Evolutionary conservation across 2,329 filamentous ascomycete genomes (phyloP).

Genomic region (Coleophoma cylindrospora): DNA sequence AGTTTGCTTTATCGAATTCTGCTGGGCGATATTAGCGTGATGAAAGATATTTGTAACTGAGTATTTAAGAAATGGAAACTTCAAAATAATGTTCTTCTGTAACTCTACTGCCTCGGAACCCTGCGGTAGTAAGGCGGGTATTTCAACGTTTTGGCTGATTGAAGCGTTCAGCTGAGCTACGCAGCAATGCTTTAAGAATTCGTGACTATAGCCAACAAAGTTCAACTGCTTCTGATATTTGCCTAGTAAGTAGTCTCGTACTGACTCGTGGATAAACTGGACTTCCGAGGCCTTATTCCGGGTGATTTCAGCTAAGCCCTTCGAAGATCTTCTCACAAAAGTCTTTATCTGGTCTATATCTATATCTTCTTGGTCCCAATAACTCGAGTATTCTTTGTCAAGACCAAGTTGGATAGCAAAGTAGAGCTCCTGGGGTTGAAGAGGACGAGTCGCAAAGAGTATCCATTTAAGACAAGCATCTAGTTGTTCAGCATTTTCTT

Average conservation of each 20-base stretch:
- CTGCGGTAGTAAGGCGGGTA: constrained; percentile 7
- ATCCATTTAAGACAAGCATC: constrained; percentile 47
- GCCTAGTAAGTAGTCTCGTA: constrained; percentile 35
- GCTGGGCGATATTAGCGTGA: constrained; percentile 34
- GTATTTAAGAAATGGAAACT: constrained; percentile 42
- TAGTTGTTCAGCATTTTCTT: constrained; percentile 32
- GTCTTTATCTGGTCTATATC: constrained; percentile 25
- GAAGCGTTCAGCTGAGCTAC: constrained; percentile 14
- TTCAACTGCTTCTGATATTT: constrained; percentile 20
- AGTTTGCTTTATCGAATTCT: constrained; percentile 24
- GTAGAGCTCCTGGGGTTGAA: constrained; percentile 18
- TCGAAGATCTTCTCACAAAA: constrained; percentile 33
- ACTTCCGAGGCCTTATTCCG: constrained; percentile 23
- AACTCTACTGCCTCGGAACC: constrained; percentile 12
- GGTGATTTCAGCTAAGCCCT: constrained; percentile 35
- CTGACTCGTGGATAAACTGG: constrained; percentile 35
- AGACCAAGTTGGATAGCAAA: constrained; percentile 13
- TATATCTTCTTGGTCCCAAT: constrained; percentile 18
- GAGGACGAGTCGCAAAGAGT: constrained; percentile 35
- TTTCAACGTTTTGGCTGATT: constrained; percentile 6
- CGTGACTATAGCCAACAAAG: constrained; percentile 17
- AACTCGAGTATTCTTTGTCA: constrained; percentile 6
- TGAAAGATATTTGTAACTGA: constrained; percentile 33
- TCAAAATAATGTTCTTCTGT: constrained; percentile 12
- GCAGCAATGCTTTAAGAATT: constrained; percentile 18